These are phyloP conservation scores for Vigna radiata DNA, from an alignment of 306 rosid genomes.

Conservation along the genomic window DNA sequence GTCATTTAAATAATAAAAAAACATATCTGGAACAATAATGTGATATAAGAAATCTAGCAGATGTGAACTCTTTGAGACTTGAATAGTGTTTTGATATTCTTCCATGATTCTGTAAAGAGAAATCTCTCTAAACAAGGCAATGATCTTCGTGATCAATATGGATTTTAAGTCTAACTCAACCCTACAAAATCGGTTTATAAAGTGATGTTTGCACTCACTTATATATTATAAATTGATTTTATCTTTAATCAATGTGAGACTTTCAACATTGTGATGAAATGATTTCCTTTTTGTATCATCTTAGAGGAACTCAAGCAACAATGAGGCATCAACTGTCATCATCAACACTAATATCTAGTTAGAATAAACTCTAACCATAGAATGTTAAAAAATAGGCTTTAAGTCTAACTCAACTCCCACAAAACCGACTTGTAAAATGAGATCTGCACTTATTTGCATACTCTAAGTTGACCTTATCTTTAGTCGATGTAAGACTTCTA, in stretches of 20 bases:
- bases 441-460: too few species aligned
- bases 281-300: slow-evolving; percentile 54
- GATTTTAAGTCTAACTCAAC: too few species aligned
- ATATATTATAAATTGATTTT: too few species aligned
- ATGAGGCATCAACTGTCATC: slow-evolving; percentile 74
- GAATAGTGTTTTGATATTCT: slow-evolving; percentile 39
- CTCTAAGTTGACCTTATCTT: too few species aligned
- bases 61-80: slow-evolving; percentile 59
- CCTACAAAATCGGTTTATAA: too few species aligned
- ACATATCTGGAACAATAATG: slow-evolving; percentile 53
- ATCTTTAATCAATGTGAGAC: background rate
- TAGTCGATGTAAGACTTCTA: fast-evolving
- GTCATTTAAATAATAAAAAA: too few species aligned
- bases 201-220: too few species aligned
- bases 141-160: slow-evolving; percentile 50
- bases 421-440: too few species aligned
- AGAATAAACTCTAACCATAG: too few species aligned
- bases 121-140: slow-evolving; percentile 59
- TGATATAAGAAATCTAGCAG: slow-evolving; percentile 66
- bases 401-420: too few species aligned
- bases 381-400: too few species aligned
- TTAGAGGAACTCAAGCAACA: slow-evolving; percentile 73
- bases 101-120: slow-evolving; percentile 66
- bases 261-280: slow-evolving; percentile 52
- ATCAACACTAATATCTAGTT: too few species aligned